Percentiles rank a stretch among this genome's conserved stretches.
phyloP scores from a whole-genome alignment of 1,284 basidiomycete genomes.

The Hemileia vastatrix region DNA sequence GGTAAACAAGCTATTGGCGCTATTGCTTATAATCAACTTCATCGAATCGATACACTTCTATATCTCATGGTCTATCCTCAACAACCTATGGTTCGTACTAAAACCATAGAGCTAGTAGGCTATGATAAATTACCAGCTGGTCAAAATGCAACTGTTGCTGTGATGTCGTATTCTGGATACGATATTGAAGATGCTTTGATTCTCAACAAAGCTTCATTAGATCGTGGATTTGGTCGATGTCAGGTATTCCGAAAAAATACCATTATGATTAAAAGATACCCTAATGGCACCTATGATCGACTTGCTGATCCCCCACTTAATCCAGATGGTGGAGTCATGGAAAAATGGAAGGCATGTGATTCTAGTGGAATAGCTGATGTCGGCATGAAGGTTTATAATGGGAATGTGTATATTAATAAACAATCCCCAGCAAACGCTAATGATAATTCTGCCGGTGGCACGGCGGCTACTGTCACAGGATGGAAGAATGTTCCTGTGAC shows the following conservation, averaged over 20 bases:
- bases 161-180: conserved; percentile 99
- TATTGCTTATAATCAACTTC: conserved; percentile 95
- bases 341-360: conserved; percentile 83
- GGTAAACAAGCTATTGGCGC: conserved; percentile 99
- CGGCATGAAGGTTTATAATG: conserved; percentile 83
- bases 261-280: conserved; percentile 87
- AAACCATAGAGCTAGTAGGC: conserved; percentile 91
- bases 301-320: conserved; percentile 82
- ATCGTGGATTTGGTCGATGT: conserved; percentile 93
- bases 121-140: conserved; percentile 96
- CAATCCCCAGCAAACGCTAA: conserved; percentile 86
- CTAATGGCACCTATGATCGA: conserved; percentile 91
- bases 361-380: conserved; percentile 87
- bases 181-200: conserved; percentile 99
- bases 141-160: conserved; percentile 95
- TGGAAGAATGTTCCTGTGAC: conserved; percentile 83
- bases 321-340: conserved; percentile 59
- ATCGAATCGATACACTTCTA: conserved; percentile 95
- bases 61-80: conserved; percentile 99
- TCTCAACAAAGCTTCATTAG: conserved; percentile 88
- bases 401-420: conserved; percentile 93
- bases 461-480: conserved; percentile 46
- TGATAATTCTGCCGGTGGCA: conserved; percentile 51
- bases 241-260: conserved; percentile 95
- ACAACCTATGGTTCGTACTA: conserved; percentile 98